Evolutionary conservation across 257 asterid species (phyloP), one percentile per base, ranked within the genome.

Genomic region (Solanum tarijense): DNA sequence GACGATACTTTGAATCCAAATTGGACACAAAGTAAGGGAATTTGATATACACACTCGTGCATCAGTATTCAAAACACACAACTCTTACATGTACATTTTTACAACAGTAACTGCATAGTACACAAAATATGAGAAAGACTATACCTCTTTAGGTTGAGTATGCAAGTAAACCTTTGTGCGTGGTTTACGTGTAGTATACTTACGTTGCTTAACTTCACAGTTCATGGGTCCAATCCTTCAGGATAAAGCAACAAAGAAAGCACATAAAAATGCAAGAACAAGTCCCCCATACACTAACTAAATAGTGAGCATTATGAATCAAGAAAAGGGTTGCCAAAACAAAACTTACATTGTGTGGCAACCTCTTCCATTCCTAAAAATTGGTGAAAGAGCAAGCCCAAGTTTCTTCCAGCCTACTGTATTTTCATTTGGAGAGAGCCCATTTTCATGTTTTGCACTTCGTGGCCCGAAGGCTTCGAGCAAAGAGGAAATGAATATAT

Each of bases 181-280:
- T 73, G 39, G 48, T 48, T 52, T 78, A 73, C 58, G 55, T 43
- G 85, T 46, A 90, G 84, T 55, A 89, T 87, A 13, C 72, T 89
- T 88, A 13, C 41, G 27, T 6, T 20, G 89, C 90, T 92, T 92
- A n/a, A 92, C 35, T 89, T 82, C 87, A 76, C 27, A 76, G 11
- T 83, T 8, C 93, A 93, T 90, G 9, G 94, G 93, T 66, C 95
- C 96, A 58, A 88, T n/a, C 93, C 96, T 93, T 31, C 55, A 74
- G 55, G 86, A 41, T 43, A 52, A 8, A 71, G 62, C 12, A 74
- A 21, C 20, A 35, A 31, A 12, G 9, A 20, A 34, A 86, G 18
- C 46, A 14, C 12, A 55, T 74, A 46, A 48, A 62, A 32, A 73
- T 86, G 29, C 78, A 29, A 86, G 41, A 86, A 86, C 66, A 72